Evolutionary conservation across 345 rosid genomes (phyloP), one percentile per base, ranked within the genome.

Genomic region (Pugionium dolabratum): DNA sequence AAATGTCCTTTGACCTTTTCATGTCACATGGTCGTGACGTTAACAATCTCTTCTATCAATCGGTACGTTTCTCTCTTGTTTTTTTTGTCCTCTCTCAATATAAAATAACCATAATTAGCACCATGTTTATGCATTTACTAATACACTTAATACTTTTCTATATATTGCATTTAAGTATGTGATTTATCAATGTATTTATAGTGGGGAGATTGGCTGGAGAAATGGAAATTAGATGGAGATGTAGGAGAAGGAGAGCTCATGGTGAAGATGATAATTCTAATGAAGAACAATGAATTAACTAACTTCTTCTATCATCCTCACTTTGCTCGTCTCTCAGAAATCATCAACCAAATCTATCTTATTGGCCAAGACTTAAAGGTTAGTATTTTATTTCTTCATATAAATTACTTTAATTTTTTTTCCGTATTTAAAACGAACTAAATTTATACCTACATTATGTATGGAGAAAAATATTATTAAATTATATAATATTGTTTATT

Each of bases 141-240:
- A 18, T 18, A 18, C 18, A 18, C 18, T 18, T 18, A 18, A 18
- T 18, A 18, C 18, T 18, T 18, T 18, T 18, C 18, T 18, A 27
- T 34, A 11, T 28, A 11, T 5, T 49, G 34, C 9, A 18, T 45
- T 27, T 34, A 27, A 11, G 35, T 45, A 11, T 59, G 9, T 73
- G 57, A 32, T 40, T 45, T 39, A 41, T 71, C 3, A 18, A 9
- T 58, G 5, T 2, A 9, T 52, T n/a, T 34, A 40, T 57, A 94
- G 99, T 94, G 99, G 99, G 87, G 75, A 66, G 86, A 76, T 45
- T 94, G 93, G 95, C 71, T 94, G 36, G 39, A 66, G 62, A 83
- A 66, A 46, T 90, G 94, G 97, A 60, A 64, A 54, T 76, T 46
- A 59, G 4, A 62, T 28, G 68, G 35, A 54, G 53, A 44, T 47